These are phyloP conservation scores for Alternaria sp. DNA, from an alignment of 2,329 filamentous ascomycete species.

Conservation along the genomic window DNA sequence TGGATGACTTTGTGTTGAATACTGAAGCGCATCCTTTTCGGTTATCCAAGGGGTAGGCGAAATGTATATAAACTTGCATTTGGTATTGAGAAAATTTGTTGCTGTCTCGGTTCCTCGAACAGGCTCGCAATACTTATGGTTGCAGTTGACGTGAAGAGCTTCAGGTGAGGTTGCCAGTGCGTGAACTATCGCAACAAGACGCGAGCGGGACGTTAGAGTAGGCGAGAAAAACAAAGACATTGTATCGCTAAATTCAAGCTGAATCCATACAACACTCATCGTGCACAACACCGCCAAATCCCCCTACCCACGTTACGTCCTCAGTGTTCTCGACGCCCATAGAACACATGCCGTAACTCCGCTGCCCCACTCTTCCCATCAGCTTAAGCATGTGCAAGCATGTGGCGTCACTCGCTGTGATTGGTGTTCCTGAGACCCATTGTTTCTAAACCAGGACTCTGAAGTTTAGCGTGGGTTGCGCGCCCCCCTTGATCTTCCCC, in stretches of 20 bases:
- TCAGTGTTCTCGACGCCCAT: conserved; percentile 3
- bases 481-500: conserved; percentile 32
- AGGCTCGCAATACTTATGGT: neutral
- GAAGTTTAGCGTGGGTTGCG: conserved; percentile 13
- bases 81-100: neutral
- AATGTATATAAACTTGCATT: neutral
- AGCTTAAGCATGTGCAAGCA: conserved; percentile 8
- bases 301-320: neutral
- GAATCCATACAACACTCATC: neutral
- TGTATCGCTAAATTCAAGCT: neutral
- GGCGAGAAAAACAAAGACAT: conserved; percentile 1
- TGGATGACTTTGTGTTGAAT: conserved; percentile 61
- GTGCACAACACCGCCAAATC: neutral
- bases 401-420: conserved; percentile 12
- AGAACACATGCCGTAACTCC: conserved; percentile 11
- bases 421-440: conserved; percentile 27
- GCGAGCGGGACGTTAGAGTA: conserved; percentile 2
- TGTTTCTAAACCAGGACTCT: conserved; percentile 12
- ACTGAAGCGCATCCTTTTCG: conserved; percentile 61
- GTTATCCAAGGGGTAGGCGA: conserved; percentile 52
- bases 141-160: neutral
- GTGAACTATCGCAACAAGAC: conserved; percentile 1
- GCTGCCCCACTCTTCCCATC: conserved; percentile 18
- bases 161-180: neutral
- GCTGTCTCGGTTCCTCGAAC: neutral